These are phyloP conservation scores for Hsuehochloa calcarea DNA, from an alignment of 176 grass and related monocot species.

Conservation along the genomic window DNA sequence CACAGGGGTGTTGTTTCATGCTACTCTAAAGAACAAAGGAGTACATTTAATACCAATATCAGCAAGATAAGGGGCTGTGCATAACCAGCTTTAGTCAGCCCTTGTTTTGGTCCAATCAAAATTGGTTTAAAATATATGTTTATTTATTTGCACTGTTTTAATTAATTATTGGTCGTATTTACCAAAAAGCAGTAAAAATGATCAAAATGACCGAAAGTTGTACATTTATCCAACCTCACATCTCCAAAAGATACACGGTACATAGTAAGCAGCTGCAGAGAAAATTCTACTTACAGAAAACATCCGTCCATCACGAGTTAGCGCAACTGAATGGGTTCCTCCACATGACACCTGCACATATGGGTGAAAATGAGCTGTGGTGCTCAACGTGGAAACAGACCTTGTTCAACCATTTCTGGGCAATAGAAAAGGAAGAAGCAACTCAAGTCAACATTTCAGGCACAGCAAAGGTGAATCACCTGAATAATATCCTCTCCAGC, in stretches of 20 bases:
- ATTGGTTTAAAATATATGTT: not conserved
- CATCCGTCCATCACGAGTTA: constrained; percentile 73
- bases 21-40: not conserved
- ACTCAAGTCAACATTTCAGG: constrained; percentile 5
- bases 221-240: not conserved
- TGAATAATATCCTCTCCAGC: constrained; percentile 76
- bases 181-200: not conserved
- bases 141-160: not conserved
- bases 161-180: not conserved
- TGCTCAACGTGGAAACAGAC: constrained; percentile 18
- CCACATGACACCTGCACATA: constrained; percentile 82
- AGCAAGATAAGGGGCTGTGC: not conserved
- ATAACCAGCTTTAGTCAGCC: not conserved
- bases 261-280: not conserved
- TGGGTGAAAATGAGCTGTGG: constrained; percentile 4
- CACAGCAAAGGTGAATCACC: constrained; percentile 38
- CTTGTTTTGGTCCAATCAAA: constrained; percentile 2
- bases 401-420: not conserved
- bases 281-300: constrained; percentile 70
- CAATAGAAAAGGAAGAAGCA: constrained; percentile 7
- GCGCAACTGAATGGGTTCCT: constrained; percentile 93
- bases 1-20: not conserved
- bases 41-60: not conserved
- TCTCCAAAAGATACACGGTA: constrained; percentile 2
- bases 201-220: not conserved